Conservation (phyloP, 208 protist genomes). For the Phytomonas francai region DNA sequence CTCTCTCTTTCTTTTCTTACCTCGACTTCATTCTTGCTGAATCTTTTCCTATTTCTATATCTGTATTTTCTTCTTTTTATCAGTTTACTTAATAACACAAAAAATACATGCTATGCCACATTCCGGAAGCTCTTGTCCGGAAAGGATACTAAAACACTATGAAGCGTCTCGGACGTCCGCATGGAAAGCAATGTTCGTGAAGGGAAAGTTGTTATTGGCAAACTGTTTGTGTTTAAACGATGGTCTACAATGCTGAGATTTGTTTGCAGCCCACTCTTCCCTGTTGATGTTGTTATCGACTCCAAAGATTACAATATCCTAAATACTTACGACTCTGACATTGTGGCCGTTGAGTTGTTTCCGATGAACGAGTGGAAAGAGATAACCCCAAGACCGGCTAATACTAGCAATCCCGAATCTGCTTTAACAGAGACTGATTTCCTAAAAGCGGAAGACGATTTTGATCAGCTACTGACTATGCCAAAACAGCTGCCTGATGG, state of each 20-base stretch:
- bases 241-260: conserved; percentile 43
- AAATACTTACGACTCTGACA: conserved; percentile 38
- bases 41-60: not conserved
- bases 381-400: too few species aligned
- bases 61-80: not conserved
- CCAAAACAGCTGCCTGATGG: conserved; percentile 36
- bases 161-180: conserved; percentile 21
- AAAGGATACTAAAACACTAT: conserved; percentile 18
- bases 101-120: not conserved
- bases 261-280: conserved; percentile 31
- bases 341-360: conserved; percentile 63
- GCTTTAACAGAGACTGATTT: not conserved
- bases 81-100: not conserved
- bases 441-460: not conserved
- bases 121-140: not conserved
- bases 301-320: conserved; percentile 17
- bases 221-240: conserved; percentile 28
- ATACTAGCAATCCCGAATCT: not conserved
- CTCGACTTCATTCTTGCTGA: not conserved
- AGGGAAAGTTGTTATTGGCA: conserved; percentile 55
- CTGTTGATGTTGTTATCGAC: conserved; percentile 46
- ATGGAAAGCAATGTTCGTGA: conserved; percentile 35
- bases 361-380: conserved; percentile 15
- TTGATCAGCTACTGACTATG: conserved; percentile 12
- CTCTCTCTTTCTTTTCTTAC: not conserved